phyloP scores from a whole-genome alignment of 768 basidiomycete species.

The Naganishia friedmannii region DNA sequence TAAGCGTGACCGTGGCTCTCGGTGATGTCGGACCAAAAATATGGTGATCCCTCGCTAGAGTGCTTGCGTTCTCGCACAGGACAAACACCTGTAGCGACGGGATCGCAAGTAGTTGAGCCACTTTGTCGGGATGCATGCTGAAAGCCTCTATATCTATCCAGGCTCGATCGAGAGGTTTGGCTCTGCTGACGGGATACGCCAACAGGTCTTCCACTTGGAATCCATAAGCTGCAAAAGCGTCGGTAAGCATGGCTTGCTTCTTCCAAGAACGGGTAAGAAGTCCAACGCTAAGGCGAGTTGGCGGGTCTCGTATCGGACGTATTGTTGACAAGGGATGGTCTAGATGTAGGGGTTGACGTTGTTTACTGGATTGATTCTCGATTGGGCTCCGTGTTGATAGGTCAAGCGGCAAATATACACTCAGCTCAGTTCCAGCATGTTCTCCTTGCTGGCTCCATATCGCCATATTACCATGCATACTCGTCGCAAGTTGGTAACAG shows the following conservation, averaged over 20 bases:
- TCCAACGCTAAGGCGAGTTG: background rate
- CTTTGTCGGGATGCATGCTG: background rate
- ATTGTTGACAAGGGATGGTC: constrained; percentile 7
- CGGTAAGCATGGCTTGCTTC: constrained; percentile 9
- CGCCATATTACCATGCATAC: constrained; percentile 27
- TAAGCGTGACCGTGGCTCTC: constrained; percentile 3
- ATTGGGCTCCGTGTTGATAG: background rate
- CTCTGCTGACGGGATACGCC: background rate
- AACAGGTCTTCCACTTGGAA: constrained; percentile 14
- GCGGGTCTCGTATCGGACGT: background rate
- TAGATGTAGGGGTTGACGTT: background rate
- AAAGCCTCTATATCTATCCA: constrained; percentile 19
- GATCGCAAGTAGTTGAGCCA: constrained; percentile 4
- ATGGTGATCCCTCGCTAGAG: background rate
- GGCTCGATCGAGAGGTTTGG: constrained; percentile 3
- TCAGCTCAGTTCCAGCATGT: constrained; percentile 20
- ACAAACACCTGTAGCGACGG: constrained; percentile 18
- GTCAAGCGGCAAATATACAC: constrained; percentile 19
- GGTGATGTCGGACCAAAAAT: background rate
- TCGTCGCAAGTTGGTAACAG: constrained; percentile 25
- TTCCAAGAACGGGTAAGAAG: constrained; percentile 11
- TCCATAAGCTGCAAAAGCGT: constrained; percentile 14
- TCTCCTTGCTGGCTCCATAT: constrained; percentile 30
- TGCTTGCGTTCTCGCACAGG: constrained; percentile 15
- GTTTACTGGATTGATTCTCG: background rate